These are phyloP conservation scores for Gynochthodes officinalis DNA, from an alignment of 257 asterid species.

Conservation along the genomic window DNA sequence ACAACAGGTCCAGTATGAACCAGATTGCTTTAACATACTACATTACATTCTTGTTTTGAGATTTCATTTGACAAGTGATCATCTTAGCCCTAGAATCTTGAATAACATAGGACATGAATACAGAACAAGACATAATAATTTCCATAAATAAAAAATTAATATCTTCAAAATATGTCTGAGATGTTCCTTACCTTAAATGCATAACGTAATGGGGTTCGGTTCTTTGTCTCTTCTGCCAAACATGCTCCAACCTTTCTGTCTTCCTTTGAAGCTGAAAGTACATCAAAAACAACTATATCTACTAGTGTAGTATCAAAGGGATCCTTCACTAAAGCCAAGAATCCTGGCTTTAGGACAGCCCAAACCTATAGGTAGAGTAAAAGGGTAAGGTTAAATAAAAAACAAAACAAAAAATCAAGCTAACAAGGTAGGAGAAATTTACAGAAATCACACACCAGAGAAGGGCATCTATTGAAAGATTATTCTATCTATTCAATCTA, in stretches of 20 bases:
- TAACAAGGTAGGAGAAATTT: background rate
- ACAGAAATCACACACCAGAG: background rate
- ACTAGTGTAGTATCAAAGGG: slow-evolving; percentile 67
- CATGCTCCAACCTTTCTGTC: slow-evolving; percentile 43
- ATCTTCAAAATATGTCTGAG: background rate
- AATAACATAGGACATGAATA: background rate
- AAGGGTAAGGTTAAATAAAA: slow-evolving; percentile 3
- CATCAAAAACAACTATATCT: slow-evolving; percentile 73
- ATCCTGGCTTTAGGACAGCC: slow-evolving; percentile 90
- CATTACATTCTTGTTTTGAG: background rate
- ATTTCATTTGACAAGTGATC: background rate
- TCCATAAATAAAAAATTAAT: background rate
- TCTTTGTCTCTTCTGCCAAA: slow-evolving; percentile 56
- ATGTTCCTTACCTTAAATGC: slow-evolving; percentile 61
- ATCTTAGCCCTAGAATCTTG: background rate
- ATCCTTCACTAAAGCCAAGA: slow-evolving; percentile 80
- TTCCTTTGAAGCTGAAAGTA: slow-evolving; percentile 45
- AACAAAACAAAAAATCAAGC: background rate
- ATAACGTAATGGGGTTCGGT: slow-evolving; percentile 69
- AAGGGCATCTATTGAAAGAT: background rate
- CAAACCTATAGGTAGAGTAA: slow-evolving; percentile 63
- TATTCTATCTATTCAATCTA: background rate
- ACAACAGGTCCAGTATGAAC: background rate
- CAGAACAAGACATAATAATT: background rate
- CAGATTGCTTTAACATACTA: background rate